Evolutionary conservation across 176 grass and related monocot species (phyloP).

Genomic region (Hordeum marinum): DNA sequence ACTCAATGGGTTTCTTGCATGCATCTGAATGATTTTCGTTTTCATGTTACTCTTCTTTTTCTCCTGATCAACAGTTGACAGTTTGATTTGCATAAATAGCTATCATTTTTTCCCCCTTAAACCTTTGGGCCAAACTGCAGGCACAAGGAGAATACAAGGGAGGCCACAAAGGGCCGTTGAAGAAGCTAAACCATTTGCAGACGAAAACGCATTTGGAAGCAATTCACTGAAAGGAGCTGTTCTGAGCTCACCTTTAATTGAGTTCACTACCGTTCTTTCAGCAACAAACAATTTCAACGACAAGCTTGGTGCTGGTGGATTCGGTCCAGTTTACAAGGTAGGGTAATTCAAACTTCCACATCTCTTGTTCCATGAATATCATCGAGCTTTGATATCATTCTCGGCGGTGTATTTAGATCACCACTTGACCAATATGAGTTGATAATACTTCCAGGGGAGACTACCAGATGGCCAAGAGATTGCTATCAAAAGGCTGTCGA

Average conservation of each 20-base stretch:
- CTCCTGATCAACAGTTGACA: not conserved
- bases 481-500: slow-evolving; percentile 65
- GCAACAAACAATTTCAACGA: slow-evolving; percentile 62
- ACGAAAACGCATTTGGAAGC: slow-evolving; percentile 24
- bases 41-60: not conserved
- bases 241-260: slow-evolving; percentile 45
- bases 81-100: not conserved
- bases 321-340: slow-evolving; percentile 84
- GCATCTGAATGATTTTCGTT: not conserved
- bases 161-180: not conserved
- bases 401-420: not conserved
- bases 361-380: not conserved
- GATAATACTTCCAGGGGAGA: slow-evolving; percentile 35
- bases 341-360: not conserved
- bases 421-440: not conserved
- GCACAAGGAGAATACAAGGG: slow-evolving; percentile 15
- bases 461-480: slow-evolving; percentile 67
- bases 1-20: not conserved
- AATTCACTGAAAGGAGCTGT: not conserved
- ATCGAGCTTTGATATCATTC: not conserved
- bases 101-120: not conserved
- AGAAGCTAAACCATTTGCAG: slow-evolving; percentile 20
- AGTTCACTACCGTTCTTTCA: slow-evolving; percentile 47
- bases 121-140: slow-evolving; percentile 8
- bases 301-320: slow-evolving; percentile 65